phyloP scores from a whole-genome alignment of 2,329 filamentous ascomycete genomes.

The Ophidiomyces ophidiicola region DNA sequence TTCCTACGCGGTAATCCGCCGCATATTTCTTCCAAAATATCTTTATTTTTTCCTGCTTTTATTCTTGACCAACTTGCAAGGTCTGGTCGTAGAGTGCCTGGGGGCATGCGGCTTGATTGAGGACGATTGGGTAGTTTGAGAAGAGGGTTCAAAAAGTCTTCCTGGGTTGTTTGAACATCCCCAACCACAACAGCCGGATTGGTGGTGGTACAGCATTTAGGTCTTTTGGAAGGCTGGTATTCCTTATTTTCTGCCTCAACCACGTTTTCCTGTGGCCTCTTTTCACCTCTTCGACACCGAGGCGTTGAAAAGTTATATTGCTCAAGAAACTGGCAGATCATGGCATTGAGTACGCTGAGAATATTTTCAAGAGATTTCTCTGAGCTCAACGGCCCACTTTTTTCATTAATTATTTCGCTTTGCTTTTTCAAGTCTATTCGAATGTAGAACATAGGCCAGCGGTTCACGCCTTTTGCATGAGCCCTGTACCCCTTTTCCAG shows the following conservation, averaged over 20 bases:
- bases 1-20: constrained; percentile 15
- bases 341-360: constrained; percentile 52
- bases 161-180: constrained; percentile 14
- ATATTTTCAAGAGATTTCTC: constrained; percentile 44
- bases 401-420: constrained; percentile 29
- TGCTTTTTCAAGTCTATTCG: constrained; percentile 41
- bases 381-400: constrained; percentile 23
- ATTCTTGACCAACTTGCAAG: constrained; percentile 33
- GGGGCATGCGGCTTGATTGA: constrained; percentile 11
- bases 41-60: constrained; percentile 25
- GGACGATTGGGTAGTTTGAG: constrained; percentile 25
- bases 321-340: constrained; percentile 62
- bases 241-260: not conserved
- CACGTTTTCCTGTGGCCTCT: constrained; percentile 1
- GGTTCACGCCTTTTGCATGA: constrained; percentile 55
- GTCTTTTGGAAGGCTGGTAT: constrained; percentile 5
- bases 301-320: constrained; percentile 55
- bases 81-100: constrained; percentile 9
- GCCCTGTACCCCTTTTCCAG: constrained; percentile 35
- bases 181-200: not conserved
- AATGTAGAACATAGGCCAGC: constrained; percentile 85
- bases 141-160: constrained; percentile 18
- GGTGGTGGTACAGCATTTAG: not conserved
- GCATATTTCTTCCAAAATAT: constrained; percentile 16
- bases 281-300: constrained; percentile 18